A percentile compares a stretch with the other conserved stretches of the same genome.
Conservation (phyloP, 495 filamentous ascomycete species). For the Aeminium ludgeri region DNA sequence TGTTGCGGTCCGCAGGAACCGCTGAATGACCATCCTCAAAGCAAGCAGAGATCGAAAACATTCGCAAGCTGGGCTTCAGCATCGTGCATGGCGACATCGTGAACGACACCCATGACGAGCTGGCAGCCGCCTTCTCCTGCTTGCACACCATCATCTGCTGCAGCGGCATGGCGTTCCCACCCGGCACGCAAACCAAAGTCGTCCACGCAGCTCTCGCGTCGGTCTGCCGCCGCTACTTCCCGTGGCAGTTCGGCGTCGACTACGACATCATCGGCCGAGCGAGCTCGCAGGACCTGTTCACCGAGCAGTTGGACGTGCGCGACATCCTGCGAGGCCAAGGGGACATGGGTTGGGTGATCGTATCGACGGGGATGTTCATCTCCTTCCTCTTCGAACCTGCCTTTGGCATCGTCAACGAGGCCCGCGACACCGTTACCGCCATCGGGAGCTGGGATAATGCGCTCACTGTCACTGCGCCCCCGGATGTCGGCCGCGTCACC, state of each 20-base stretch:
- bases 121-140: slow-evolving; percentile 29
- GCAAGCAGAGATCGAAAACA: slow-evolving; percentile 14
- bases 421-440: slow-evolving; percentile 26
- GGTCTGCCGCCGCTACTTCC: slow-evolving; percentile 29
- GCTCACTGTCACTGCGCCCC: slow-evolving; percentile 39
- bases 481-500: slow-evolving; percentile 41
- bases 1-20: slow-evolving; percentile 26
- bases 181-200: slow-evolving; percentile 36
- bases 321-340: slow-evolving; percentile 32
- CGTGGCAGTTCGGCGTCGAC: slow-evolving; percentile 53
- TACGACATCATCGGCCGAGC: slow-evolving; percentile 42
- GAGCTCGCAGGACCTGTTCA: slow-evolving; percentile 40
- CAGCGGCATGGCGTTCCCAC: slow-evolving; percentile 35
- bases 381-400: slow-evolving; percentile 41
- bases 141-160: slow-evolving; percentile 39
- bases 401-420: slow-evolving; percentile 37
- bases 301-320: slow-evolving; percentile 43
- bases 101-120: slow-evolving; percentile 20
- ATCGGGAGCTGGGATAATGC: slow-evolving; percentile 38
- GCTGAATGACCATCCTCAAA: slow-evolving; percentile 15
- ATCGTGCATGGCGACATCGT: slow-evolving; percentile 34
- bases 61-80: slow-evolving; percentile 24
- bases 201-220: slow-evolving; percentile 34
- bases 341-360: slow-evolving; percentile 33
- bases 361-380: slow-evolving; percentile 48